A percentile compares a stretch with the other conserved stretches of the same genome.
Conservation (phyloP, 75 land plant genomes). For the Picea glauca region DNA sequence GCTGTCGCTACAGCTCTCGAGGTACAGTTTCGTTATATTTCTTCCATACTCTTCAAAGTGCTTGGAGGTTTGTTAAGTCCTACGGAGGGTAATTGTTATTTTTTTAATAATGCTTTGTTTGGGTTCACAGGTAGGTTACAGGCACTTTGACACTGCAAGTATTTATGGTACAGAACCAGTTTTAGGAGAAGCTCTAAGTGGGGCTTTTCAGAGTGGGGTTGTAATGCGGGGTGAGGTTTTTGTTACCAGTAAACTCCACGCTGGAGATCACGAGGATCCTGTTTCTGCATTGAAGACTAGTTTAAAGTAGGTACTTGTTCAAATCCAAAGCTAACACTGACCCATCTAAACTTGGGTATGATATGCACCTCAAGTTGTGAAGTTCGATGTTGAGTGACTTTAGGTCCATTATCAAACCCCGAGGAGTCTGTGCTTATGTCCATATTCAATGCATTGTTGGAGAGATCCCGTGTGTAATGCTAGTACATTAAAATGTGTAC, state of each 20-base stretch:
- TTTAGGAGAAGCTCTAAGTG: conserved; percentile 35
- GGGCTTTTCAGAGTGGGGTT: conserved; percentile 21
- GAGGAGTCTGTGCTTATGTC: not conserved
- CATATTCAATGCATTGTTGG: too few species aligned
- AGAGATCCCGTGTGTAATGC: too few species aligned
- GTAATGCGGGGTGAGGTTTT: conserved; percentile 54
- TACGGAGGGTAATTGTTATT: too few species aligned
- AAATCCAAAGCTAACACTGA: too few species aligned
- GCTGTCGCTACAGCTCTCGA: not conserved
- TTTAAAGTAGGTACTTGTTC: conserved; percentile 25
- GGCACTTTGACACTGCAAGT: conserved; percentile 59
- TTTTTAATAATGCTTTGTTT: not conserved
- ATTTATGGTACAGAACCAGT: conserved; percentile 36
- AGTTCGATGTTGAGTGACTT: not conserved
- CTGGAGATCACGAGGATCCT: conserved; percentile 37
- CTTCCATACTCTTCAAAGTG: not conserved
- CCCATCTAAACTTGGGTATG: not conserved
- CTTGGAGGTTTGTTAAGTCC: too few species aligned
- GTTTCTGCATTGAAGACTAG: conserved; percentile 34
- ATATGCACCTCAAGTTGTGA: not conserved
- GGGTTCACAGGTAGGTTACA: conserved; percentile 38
- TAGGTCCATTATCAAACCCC: too few species aligned
- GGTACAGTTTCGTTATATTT: not conserved
- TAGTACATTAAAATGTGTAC: not conserved
- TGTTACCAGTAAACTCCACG: conserved; percentile 36